Evolutionary conservation across 495 filamentous ascomycete species (phyloP), one percentile per base, ranked within the genome.

Genomic region (Bombardia bombarda): DNA sequence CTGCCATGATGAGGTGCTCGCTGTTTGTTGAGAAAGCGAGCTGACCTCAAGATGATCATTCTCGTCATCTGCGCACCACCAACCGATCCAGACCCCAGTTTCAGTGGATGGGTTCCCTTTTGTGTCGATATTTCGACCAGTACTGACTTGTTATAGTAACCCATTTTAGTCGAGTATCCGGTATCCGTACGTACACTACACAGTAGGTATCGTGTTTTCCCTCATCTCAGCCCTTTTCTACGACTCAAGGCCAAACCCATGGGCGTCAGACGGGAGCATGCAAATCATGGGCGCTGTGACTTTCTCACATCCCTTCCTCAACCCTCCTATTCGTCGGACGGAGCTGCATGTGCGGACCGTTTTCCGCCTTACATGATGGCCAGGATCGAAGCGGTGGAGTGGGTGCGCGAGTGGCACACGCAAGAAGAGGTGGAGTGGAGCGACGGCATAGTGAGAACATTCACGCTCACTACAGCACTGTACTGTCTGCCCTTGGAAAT

Each of bases 311-410:
- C 46, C 42, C 33, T 40, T 49, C 43, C 23, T 48, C 25, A n/a
- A n/a, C n/a, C 28, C 39, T 62, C 58, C 48, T 43, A 62, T 62
- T 62, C 57, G 59, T 47, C 51, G 43, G 44, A 35, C 14, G 38
- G 31, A 45, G 39, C 58, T 64, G 61, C 61, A 64, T 53, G 58
- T 43, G 61, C 61, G 61, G 61, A 64, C 61, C 61, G 61, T 64
- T 64, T 60, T 64, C 61, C 61, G 61, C 61, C 61, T 52, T 58
- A 62, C 58, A 64, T 60, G 53, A 46, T 45, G 41, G 51, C 56
- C 55, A 55, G 51, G 60, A 55, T 56, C 30, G 43, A 54, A 52
- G 45, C 37, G 46, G 44, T 46, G 51, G 36, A 47, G 36, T 33
- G 32, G 43, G 48, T 50, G 40, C 32, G 7, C 8, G 46, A 40